Evolutionary conservation across 1,284 basidiomycete species (phyloP).

Genomic region (Trametes pubescens): DNA sequence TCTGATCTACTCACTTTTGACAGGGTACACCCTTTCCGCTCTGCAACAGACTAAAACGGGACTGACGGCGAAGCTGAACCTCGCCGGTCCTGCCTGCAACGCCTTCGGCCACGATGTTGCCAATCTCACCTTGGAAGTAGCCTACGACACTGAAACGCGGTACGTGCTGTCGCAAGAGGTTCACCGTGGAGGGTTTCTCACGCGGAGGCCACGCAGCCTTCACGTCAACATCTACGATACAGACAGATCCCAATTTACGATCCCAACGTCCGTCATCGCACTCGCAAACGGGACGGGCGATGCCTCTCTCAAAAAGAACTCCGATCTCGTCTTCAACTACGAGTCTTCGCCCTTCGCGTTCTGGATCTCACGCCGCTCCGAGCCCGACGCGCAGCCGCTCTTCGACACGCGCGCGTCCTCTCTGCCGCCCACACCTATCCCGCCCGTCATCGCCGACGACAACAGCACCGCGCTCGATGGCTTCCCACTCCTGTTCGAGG

Average conservation of each 20-base stretch:
- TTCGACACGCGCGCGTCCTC: constrained; percentile 77
- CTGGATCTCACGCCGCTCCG: constrained; percentile 76
- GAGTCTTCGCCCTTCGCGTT: constrained; percentile 74
- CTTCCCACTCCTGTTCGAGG: constrained; percentile 79
- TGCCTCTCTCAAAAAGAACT: constrained; percentile 50
- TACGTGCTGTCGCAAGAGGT: constrained; percentile 34
- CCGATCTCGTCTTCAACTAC: constrained; percentile 78
- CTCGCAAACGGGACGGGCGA: constrained; percentile 44
- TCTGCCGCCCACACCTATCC: constrained; percentile 62
- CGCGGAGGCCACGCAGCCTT: constrained; percentile 50
- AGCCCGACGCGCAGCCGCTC: constrained; percentile 63
- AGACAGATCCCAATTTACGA: constrained; percentile 67
- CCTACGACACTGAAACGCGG: constrained; percentile 69
- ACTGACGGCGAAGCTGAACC: constrained; percentile 62
- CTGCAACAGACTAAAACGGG: constrained; percentile 58
- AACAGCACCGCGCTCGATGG: constrained; percentile 60
- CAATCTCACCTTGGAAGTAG: constrained; percentile 70
- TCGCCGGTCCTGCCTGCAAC: constrained; percentile 72
- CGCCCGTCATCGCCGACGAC: constrained; percentile 55
- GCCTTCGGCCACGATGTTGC: constrained; percentile 76
- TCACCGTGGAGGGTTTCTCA: not conserved
- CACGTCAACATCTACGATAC: constrained; percentile 80
- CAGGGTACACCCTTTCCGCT: constrained; percentile 62
- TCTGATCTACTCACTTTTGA: not conserved
- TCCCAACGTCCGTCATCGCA: constrained; percentile 52